These are phyloP conservation scores for Plenodomus tracheiphilus DNA, from an alignment of 2,329 filamentous ascomycete species.

Conservation along the genomic window DNA sequence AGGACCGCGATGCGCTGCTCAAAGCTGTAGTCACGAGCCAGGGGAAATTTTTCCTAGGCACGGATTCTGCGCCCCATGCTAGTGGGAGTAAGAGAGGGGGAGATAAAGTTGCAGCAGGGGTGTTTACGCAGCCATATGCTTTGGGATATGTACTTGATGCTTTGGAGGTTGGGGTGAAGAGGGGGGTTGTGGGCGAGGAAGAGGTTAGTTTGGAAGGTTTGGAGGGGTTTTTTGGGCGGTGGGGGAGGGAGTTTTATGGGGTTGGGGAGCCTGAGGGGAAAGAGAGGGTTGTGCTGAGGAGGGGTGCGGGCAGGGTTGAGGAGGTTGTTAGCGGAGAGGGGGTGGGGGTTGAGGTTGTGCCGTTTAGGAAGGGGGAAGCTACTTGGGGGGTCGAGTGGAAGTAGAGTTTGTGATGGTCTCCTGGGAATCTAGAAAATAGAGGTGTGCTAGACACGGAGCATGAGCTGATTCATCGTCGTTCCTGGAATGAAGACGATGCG, in stretches of 20 bases:
- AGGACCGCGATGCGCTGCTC: slow-evolving; percentile 72
- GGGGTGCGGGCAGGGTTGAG: slow-evolving; percentile 58
- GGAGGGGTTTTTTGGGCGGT: slow-evolving; percentile 61
- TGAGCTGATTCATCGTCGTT: too few relatives aligned
- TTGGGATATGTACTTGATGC: slow-evolving; percentile 67
- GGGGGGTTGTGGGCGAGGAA: slow-evolving; percentile 56
- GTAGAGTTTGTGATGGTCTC: too few relatives aligned
- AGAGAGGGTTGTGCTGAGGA: slow-evolving; percentile 61
- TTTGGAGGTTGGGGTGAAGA: slow-evolving; percentile 64
- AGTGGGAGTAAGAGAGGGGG: slow-evolving; percentile 62
- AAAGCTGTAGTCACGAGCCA: slow-evolving; percentile 59
- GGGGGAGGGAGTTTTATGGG: slow-evolving; percentile 62
- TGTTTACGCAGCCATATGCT: slow-evolving; percentile 77
- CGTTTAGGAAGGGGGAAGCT: slow-evolving; percentile 65
- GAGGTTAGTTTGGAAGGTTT: slow-evolving; percentile 60
- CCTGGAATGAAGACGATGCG: too few relatives aligned
- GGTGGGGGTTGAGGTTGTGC: slow-evolving; percentile 62
- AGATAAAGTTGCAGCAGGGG: slow-evolving; percentile 65
- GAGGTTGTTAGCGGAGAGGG: slow-evolving; percentile 59
- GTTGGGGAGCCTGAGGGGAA: slow-evolving; percentile 47
- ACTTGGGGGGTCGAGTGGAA: slow-evolving; percentile 58
- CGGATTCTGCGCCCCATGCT: slow-evolving; percentile 72
- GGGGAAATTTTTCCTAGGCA: slow-evolving; percentile 73
- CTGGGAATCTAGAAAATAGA: too few relatives aligned
- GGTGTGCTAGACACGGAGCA: too few relatives aligned